Evolutionary conservation across 2,329 filamentous ascomycete species (phyloP), one percentile per base, ranked within the genome.

Genomic region (Sclerotinia trifoliorum): DNA sequence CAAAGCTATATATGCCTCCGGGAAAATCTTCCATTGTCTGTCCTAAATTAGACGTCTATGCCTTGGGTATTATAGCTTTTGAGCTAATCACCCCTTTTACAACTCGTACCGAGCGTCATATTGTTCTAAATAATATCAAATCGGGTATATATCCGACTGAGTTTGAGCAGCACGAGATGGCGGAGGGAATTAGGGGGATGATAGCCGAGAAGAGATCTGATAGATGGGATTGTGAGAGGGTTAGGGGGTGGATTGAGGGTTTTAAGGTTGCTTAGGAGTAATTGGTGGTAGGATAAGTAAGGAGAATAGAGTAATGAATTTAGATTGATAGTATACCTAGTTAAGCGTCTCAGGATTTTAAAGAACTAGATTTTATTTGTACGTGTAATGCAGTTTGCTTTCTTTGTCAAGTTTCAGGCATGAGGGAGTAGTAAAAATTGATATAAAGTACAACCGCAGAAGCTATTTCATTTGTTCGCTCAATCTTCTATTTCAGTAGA

Each of bases 1-100:
- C 88, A 0, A 83, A 86, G 68, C 84, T 88, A 69, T 89, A 90
- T 72, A 82, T 80, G 71, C 84, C 84, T 44, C 70, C 70, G n/a
- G 56, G 66, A 7, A 70, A 72, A 24, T 70, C 68, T 42, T 32
- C 70, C 56, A 44, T 65, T 57, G 46, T 80, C 52, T 83, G 80
- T 73, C 83, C 84, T 68, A 86, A 85, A 66, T 77, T 88, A 1
- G 88, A 90, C 70, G 80, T 89, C 0, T 90, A 85, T 72, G 84
- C 86, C 0, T 78, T 90, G 1, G 88, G 87, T 0, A 82, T 90
- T 15, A 85, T 90, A 42, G 78, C 86, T 0, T 86, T 89, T 55
- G 88, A 91, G 75, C 79, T 90, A 57, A 72, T 89, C 0, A 85
- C 83, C 70, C 80, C 78, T 6, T 86, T 90, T 65, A 78, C 78